Conservation (phyloP, 2,329 filamentous ascomycete genomes). For the Bretziella fagacearum region DNA sequence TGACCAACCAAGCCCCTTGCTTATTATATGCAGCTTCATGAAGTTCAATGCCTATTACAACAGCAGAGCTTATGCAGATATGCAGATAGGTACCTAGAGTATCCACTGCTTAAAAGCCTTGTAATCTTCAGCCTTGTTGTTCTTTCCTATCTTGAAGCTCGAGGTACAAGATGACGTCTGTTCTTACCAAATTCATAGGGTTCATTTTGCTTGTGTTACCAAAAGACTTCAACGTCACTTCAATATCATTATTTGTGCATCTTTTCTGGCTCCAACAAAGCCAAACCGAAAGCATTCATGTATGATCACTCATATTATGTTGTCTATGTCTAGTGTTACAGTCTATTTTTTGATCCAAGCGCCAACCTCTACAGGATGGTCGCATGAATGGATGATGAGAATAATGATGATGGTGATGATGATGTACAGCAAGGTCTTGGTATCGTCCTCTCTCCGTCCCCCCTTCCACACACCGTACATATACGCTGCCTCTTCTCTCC, state of each 20-base stretch:
- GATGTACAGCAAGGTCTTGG: conserved; percentile 1
- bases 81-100: background rate
- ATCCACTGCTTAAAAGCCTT: background rate
- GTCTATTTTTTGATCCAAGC: conserved; percentile 11
- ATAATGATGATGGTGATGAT: conserved; percentile 1
- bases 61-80: no score
- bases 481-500: background rate
- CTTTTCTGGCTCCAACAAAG: background rate
- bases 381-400: background rate
- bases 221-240: background rate
- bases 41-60: no score
- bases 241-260: background rate
- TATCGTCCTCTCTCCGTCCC: background rate
- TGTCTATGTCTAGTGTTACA: conserved; percentile 14
- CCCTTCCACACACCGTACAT: background rate
- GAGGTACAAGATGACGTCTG: background rate
- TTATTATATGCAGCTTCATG: no score
- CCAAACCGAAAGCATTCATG: background rate
- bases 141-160: background rate
- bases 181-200: background rate
- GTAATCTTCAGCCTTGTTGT: background rate
- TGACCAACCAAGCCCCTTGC: no score
- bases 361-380: background rate
- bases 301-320: conserved; percentile 11
- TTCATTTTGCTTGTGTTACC: background rate